Evolutionary conservation across 2,329 filamentous ascomycete species (phyloP).

Genomic region (Colletotrichum lindemuthianum): DNA sequence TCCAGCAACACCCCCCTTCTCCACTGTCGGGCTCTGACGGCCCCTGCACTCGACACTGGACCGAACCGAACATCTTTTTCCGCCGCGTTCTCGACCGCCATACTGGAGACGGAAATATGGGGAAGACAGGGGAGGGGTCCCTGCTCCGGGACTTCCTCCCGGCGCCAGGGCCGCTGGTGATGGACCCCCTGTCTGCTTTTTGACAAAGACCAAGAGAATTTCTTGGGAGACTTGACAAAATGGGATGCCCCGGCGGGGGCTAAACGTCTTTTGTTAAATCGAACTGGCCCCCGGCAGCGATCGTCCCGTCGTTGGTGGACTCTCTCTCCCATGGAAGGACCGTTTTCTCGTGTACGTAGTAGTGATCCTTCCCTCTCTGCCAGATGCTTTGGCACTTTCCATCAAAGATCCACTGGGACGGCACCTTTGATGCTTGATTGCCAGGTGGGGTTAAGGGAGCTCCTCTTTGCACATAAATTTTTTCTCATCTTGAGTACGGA

Average conservation of each 20-base stretch:
- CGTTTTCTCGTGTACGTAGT: background rate
- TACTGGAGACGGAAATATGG: background rate
- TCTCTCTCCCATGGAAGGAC: constrained; percentile 8
- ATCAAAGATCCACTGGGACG: no score
- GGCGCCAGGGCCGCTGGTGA: constrained; percentile 12
- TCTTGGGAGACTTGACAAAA: constrained; percentile 14
- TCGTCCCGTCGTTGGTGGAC: constrained; percentile 26
- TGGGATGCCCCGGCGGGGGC: constrained; percentile 28
- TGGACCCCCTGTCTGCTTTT: background rate
- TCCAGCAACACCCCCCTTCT: background rate
- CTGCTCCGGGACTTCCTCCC: constrained; percentile 24
- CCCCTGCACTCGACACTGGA: background rate
- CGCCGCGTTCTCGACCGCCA: constrained; percentile 21
- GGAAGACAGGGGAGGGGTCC: background rate
- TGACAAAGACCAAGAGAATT: background rate
- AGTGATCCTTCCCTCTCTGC: background rate
- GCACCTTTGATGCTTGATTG: no score
- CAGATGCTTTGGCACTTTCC: background rate
- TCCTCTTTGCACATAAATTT: background rate
- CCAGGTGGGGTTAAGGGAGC: background rate
- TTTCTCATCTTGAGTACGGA: no score
- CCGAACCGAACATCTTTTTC: background rate
- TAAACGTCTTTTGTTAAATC: constrained; percentile 18
- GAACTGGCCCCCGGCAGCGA: constrained; percentile 22
- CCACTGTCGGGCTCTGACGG: background rate